Evolutionary conservation across 441 rosid genomes (phyloP), one percentile per base, ranked within the genome.

Genomic region (Gossypium gossypioides): DNA sequence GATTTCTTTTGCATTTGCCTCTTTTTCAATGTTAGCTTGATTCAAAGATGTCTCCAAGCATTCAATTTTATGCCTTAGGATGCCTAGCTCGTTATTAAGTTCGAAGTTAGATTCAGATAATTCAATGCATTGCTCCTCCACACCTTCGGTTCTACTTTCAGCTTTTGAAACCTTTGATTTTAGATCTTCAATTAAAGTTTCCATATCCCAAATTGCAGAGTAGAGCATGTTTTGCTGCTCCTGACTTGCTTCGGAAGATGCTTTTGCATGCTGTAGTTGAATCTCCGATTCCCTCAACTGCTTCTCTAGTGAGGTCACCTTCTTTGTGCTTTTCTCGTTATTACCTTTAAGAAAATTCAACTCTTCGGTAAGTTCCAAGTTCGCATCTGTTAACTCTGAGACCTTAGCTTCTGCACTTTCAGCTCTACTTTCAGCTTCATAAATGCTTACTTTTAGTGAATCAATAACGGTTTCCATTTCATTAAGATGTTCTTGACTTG

Each of bases 151-250:
- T 79, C 80, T 88, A 78, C 80, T 85, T 79, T 94, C 99, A 27
- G 97, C 96, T 84, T 81, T 92, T 12, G 93, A 82, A 57, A 87
- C 97, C 81, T 92, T 94, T 4, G 96, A 92, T 55, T 90, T 94
- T 51, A 92, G 82, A 79, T 95, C 99, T 75, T 92, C 97, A 44
- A 95, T 92, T 70, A 95, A 80, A 0, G 89, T 92, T 79, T 95
- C 99, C 99, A 95, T 95, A 73, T 95, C 99, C 97, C 94, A 92
- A 76, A 95, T 95, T 54, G 97, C 99, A 69, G 93, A 79, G 73
- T 92, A 95, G 76, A 95, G 71, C 97, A 88, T 87, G 74, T 88
- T 91, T 71, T 89, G 97, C 76, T 95, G 97, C 79, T 95, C 97
- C 79, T 89, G 97, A 81, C 91, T 82, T 56, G 87, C 96, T 79